Conservation (phyloP, 106 monocot genomes). For the Dendrobium chrysotoxum region DNA sequence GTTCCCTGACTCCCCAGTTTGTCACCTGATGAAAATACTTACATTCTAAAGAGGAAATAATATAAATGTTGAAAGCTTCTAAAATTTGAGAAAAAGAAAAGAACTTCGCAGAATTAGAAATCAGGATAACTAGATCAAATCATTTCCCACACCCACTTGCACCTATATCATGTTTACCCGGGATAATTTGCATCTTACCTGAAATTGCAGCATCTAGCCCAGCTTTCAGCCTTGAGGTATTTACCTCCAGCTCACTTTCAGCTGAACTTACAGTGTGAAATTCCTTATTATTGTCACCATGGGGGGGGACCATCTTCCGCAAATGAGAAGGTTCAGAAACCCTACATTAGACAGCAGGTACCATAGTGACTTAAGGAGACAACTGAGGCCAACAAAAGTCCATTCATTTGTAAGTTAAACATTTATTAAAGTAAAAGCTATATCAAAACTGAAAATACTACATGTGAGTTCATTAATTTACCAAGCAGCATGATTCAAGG, state of each 20-base stretch:
- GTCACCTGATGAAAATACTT: conserved; percentile 2
- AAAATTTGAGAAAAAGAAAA: background rate
- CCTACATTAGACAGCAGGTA: conserved; percentile 36
- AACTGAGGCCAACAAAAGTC: background rate
- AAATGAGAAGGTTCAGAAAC: conserved; percentile 59
- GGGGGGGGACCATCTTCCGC: conserved; percentile 9
- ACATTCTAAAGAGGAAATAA: background rate
- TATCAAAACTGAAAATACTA: background rate
- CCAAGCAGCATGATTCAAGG: conserved; percentile 71
- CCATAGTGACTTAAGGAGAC: background rate
- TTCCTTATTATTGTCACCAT: conserved; percentile 17
- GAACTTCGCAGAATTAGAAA: background rate
- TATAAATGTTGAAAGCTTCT: background rate
- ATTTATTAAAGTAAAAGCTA: background rate
- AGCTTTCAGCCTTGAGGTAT: conserved; percentile 20
- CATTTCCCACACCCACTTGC: conserved; percentile 12
- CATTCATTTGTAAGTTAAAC: background rate
- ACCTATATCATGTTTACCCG: background rate
- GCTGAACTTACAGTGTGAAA: background rate
- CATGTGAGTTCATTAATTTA: conserved; percentile 14
- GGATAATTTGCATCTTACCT: background rate
- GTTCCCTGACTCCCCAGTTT: background rate
- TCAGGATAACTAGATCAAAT: background rate
- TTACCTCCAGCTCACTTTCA: conserved; percentile 10
- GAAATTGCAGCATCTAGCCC: background rate